Percentiles rank a stretch among this genome's conserved stretches.
These are phyloP conservation scores for Psilocybe azurescens DNA, from an alignment of 768 basidiomycete genomes.

Conservation along the genomic window DNA sequence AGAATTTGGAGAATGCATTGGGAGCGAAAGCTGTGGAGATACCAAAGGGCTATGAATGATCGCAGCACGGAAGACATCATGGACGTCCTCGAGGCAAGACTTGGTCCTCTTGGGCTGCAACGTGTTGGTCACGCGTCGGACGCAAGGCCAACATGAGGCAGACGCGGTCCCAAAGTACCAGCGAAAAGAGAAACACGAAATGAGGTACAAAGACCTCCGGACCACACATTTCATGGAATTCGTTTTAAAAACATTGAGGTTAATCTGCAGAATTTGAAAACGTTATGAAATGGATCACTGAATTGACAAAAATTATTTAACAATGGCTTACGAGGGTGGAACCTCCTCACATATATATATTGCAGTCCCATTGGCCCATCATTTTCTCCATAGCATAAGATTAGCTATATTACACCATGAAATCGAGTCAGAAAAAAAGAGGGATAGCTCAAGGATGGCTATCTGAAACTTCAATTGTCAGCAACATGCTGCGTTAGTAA, in stretches of 20 bases:
- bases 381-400: conserved; percentile 5
- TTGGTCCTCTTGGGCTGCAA: conserved; percentile 23
- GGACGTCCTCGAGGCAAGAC: conserved; percentile 32
- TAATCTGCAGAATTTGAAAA: conserved; percentile 3
- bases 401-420: conserved; percentile 3
- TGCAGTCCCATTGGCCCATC: not conserved
- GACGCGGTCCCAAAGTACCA: conserved; percentile 17
- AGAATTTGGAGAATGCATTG: conserved; percentile 14
- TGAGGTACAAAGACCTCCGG: conserved; percentile 9
- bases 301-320: conserved; percentile 8
- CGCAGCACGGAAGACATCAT: conserved; percentile 18
- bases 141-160: conserved; percentile 28
- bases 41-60: conserved; percentile 25
- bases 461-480: not conserved
- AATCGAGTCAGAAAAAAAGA: conserved; percentile 11
- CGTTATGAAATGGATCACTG: conserved; percentile 3
- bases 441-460: not conserved
- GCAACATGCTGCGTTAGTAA: conserved; percentile 8
- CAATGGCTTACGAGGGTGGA: conserved; percentile 6
- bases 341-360: not conserved
- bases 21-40: conserved; percentile 25
- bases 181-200: conserved; percentile 11
- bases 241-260: not conserved
- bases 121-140: conserved; percentile 29
- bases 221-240: conserved; percentile 3